Evolutionary conservation across 2,329 filamentous ascomycete genomes (phyloP), one percentile per base, ranked within the genome.

Genomic region (Zasmidium angulare): DNA sequence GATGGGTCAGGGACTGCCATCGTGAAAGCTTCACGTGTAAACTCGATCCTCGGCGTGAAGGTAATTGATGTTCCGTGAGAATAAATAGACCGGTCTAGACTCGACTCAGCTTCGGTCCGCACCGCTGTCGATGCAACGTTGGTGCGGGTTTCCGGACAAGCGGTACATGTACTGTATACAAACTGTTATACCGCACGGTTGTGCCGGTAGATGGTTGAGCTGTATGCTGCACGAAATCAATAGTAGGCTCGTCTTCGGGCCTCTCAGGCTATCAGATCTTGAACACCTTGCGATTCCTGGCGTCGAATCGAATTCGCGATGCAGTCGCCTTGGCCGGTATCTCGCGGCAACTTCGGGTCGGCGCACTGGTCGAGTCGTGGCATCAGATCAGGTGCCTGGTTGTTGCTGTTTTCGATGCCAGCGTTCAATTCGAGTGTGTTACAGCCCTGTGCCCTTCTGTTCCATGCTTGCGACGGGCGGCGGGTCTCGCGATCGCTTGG

Each of bases 81-180:
- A 17, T n/a, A 26, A 50, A 52, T 52, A 40, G 50, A 52, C 21
- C 50, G 50, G 29, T 52, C 50, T n/a, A 52, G 50, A 23, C 50
- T 52, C n/a, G 40, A 52, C 50, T 52, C 50, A 52, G 50, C 50
- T 52, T 52, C 50, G 50, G 50, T 29, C 50, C 50, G 50, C n/a
- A 52, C 50, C 26, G 26, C 12, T 20, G 19, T 40, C 50, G 26
- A 36, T 22, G 26, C 24, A 36, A 22, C 24, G n/a, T n/a, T n/a
- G n/a, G n/a, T n/a, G n/a, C n/a, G 23, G 49, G 1, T 51, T 10
- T 43, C 36, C 36, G 4, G 36, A 43, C 12, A 17, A 14, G 47
- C 22, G 47, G 14, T 50, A 22, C n/a, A n/a, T n/a, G n/a, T n/a
- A n/a, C 21, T n/a, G 29, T 2, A 51, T 51, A 23, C 47, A 20